Evolutionary conservation across 164 flowering plant genomes (phyloP), one percentile per base, ranked within the genome.

Genomic region (Vitis rupestris): DNA sequence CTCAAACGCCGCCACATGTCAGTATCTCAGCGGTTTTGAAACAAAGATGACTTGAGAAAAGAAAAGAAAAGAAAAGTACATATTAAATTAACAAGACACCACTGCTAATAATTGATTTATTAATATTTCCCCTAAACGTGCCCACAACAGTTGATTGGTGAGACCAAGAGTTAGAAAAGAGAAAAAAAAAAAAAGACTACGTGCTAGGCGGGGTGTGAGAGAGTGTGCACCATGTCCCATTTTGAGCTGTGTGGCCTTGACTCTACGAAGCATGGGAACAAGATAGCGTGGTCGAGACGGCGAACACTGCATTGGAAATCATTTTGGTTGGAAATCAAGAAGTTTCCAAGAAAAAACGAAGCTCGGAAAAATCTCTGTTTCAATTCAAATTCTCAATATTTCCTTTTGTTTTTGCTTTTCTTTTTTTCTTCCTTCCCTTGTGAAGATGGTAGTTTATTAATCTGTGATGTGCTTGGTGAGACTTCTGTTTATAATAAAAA

Each of bases 241-340:
- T 57, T 72, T 75, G 76, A 65, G 66, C 10, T 47, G n/a, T 16
- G 74, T 17, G 50, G 29, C 19, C 11, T 50, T 27, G 37, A 69
- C 68, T 72, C 70, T 68, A 58, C 51, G 66, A 11, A 29, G 67
- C 75, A 55, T 75, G 78, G 86, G 79, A 77, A 73, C 47, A 57
- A 48, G 84, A 68, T 50, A 74, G 65, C 93, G 95, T 90, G 95
- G 95, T 88, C 85, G 81, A 67, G 57, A 87, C 95, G 95, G 72
- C 31, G 84, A 81, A 83, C 66, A 72, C 9, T 57, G 78, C 80
- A 62, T 83, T 58, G 87, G 85, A 84, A 77, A 69, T 79, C 76
- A 69, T 70, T 19, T 73, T 23, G 27, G 50, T 61, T 13, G 61
- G 10, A 29, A 62, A 14, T 47, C 16, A 49, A 16, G 51, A 47